A percentile compares a stretch with the other conserved stretches of the same genome.
phyloP scores from a whole-genome alignment of 2,329 filamentous ascomycete genomes.

The Zarea fungicola region DNA sequence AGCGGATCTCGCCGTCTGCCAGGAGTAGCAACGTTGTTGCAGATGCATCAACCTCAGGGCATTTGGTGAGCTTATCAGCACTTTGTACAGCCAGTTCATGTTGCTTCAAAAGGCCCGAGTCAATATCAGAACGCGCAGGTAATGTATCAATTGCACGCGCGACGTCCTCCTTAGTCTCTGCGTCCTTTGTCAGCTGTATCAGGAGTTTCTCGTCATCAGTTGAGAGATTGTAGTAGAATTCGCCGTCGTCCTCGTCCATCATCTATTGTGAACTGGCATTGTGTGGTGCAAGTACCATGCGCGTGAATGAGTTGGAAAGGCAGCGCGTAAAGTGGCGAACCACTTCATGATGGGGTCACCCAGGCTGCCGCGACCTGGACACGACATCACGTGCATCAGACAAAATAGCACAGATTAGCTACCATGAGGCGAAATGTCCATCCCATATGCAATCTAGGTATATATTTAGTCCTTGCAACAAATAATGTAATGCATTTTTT shows the following conservation, averaged over 20 bases:
- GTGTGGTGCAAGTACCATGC: not conserved
- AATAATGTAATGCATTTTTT: not conserved
- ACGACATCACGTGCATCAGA: constrained; percentile 10
- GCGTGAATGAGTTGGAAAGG: not conserved
- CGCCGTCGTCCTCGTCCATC: constrained; percentile 31
- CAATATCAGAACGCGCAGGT: not conserved
- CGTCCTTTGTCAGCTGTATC: constrained; percentile 26
- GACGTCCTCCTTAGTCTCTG: constrained; percentile 14
- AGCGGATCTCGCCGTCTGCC: constrained; percentile 19
- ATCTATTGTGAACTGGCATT: not conserved
- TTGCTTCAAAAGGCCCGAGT: not conserved
- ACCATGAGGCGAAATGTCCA: no score
- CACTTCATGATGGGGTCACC: not conserved
- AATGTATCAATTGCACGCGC: constrained; percentile 3
- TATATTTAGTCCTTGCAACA: no score
- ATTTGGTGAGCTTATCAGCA: not conserved
- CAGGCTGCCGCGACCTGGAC: constrained; percentile 4
- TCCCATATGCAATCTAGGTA: no score
- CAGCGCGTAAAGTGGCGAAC: constrained; percentile 6
- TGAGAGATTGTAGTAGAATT: constrained; percentile 44
- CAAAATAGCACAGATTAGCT: no score
- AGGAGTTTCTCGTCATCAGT: constrained; percentile 41
- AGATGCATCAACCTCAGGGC: not conserved
- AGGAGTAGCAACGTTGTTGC: not conserved
- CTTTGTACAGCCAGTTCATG: not conserved